Evolutionary conservation across 306 rosid genomes (phyloP), one percentile per base, ranked within the genome.

Genomic region (Vigna radiata): DNA sequence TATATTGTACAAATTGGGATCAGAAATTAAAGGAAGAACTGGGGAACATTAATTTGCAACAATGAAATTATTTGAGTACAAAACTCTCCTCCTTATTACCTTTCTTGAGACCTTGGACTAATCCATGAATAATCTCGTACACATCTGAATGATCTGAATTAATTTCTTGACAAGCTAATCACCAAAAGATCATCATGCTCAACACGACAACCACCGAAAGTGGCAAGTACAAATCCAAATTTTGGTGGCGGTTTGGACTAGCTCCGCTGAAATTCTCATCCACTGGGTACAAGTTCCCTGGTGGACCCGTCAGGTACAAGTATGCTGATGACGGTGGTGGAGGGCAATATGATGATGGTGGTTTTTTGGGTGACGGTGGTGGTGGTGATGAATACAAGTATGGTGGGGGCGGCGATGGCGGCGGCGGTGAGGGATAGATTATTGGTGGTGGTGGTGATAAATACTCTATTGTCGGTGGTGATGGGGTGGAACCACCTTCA

Each of bases 321-420:
- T 82, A 69, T 6, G 83, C 6, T 0, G 78, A 18, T 2, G 81
- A 58, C 1, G 87, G 88, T 31, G 88, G 86, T 5, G 88, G 86
- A 7, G 86, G 88, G 33, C 84, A 85, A 52, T 85, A 31, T 0
- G 4, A 2, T 0, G 86, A 65, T 10, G 86, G 84, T 3, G 84
- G 19, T 59, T 85, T 85, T 79, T 85, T 85, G 0, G 88, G 86
- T 9, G 86, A 79, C 2, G 88, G 88, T 1, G 88, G 88, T 7
- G 85, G 76, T 0, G 87, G 85, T 0, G 87, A 81, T 0, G 60
- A 54, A 19, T 44, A 43, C 0, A 60, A 16, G 14, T 67, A 11
- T 1, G 84, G 77, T 0, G 77, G 83, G 0, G 83, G 79, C 0
- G 82, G 70, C 0, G 87, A 70, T 0, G 87, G 84, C 5, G 85